A percentile compares a stretch with the other conserved stretches of the same genome.
Conservation (phyloP, 495 filamentous ascomycete genomes). For the Aspergillus taichungensis region DNA sequence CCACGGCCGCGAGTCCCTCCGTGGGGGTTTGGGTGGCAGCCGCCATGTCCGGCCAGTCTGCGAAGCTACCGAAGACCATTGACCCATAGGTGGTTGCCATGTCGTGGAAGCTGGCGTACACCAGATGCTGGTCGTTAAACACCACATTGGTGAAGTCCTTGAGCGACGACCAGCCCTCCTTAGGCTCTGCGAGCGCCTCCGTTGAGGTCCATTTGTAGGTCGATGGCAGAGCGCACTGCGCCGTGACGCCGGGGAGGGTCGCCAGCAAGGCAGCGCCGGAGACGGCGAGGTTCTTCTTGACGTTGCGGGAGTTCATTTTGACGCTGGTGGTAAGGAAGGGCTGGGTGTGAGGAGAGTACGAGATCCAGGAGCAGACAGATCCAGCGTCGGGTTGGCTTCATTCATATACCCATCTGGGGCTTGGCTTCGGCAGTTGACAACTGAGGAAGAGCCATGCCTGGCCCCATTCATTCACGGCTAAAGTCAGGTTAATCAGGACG, state of each 20-base stretch:
- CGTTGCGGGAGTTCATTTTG: too few species aligned
- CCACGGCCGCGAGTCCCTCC: slow-evolving; percentile 37
- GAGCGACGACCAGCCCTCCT: slow-evolving; percentile 42
- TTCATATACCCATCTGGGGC: too few species aligned
- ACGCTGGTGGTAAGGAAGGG: too few species aligned
- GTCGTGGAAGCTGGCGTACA: slow-evolving; percentile 41
- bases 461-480: too few species aligned
- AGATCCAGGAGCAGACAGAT: too few species aligned
- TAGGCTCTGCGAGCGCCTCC: slow-evolving; percentile 37
- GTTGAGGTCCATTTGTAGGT: slow-evolving; percentile 48
- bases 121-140: slow-evolving; percentile 47
- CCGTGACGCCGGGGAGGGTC: slow-evolving; percentile 2
- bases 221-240: slow-evolving; percentile 43
- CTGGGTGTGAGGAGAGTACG: too few species aligned
- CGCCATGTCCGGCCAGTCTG: slow-evolving; percentile 46
- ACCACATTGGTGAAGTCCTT: slow-evolving; percentile 51
- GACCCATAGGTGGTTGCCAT: slow-evolving; percentile 38
- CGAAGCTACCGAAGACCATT: slow-evolving; percentile 48
- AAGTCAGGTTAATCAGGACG: too few species aligned
- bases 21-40: slow-evolving; percentile 44
- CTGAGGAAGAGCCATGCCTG: too few species aligned
- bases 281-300: too few species aligned
- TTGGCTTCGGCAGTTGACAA: too few species aligned
- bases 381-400: too few species aligned
- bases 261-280: slow-evolving; percentile 10